Percentiles rank a stretch among this genome's conserved stretches.
Evolutionary conservation across 1,139 yeast species (phyloP).

Genomic region (Pichia sp.): DNA sequence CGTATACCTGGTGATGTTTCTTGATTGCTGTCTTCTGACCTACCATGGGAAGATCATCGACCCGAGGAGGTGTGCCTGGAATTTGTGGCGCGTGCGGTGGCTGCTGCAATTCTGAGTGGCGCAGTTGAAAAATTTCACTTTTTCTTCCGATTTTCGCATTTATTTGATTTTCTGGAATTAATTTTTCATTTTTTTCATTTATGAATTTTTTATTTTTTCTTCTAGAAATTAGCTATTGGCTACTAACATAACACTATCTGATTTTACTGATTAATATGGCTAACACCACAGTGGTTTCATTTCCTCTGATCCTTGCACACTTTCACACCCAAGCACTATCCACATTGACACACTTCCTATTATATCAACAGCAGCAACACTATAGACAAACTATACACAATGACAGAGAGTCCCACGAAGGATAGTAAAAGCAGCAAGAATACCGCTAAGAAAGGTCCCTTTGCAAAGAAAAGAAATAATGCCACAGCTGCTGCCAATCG

Average conservation of each 20-base stretch:
- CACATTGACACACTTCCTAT: not conserved
- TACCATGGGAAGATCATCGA: no score
- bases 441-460: constrained; percentile 17
- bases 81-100: no score
- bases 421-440: not conserved
- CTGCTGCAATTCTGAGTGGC: no score
- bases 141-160: not conserved
- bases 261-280: no score
- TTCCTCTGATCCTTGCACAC: no score
- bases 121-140: not conserved
- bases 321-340: no score
- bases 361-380: no score
- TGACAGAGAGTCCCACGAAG: constrained; percentile 13
- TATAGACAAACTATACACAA: constrained; percentile 1
- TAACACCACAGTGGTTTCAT: no score
- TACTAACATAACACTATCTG: not conserved
- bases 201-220: not conserved
- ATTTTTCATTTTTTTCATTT: not conserved
- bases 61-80: no score
- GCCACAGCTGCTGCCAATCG: constrained; percentile 22
- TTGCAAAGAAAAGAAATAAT: not conserved
- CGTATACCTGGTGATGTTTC: no score
- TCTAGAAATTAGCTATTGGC: no score
- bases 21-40: no score
- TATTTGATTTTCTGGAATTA: constrained; percentile 1